phyloP scores from a whole-genome alignment of 2,329 filamentous ascomycete species.

The Calonectria hongkongensis region DNA sequence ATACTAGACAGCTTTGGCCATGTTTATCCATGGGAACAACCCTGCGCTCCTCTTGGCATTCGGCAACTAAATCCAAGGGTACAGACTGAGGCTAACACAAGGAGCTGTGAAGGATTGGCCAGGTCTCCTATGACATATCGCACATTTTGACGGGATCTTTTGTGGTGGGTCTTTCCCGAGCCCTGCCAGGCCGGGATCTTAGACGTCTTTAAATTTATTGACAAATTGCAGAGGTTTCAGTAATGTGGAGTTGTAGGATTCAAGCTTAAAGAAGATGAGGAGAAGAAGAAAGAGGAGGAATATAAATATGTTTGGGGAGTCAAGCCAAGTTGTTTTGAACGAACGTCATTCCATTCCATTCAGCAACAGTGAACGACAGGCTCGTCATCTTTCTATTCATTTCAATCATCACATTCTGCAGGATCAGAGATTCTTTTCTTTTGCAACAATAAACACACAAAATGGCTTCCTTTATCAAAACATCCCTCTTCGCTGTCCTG shows the following conservation, averaged over 20 bases:
- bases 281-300: not conserved
- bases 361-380: not conserved
- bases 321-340: not conserved
- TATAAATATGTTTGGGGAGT: constrained; percentile 2
- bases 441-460: not conserved
- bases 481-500: not conserved
- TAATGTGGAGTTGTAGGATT: not conserved
- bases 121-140: not conserved
- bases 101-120: not conserved
- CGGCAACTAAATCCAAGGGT: not conserved
- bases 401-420: constrained; percentile 7
- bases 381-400: constrained; percentile 3
- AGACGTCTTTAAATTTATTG: not conserved
- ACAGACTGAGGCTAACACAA: not conserved
- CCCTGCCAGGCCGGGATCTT: constrained; percentile 1
- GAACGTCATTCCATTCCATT: constrained; percentile 2
- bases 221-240: constrained; percentile 5
- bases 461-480: constrained; percentile 15
- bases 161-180: not conserved
- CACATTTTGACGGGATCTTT: not conserved
- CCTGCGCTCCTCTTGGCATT: not conserved
- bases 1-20: not conserved
- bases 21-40: not conserved
- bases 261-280: not conserved
- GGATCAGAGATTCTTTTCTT: not conserved